phyloP scores from a whole-genome alignment of 2,329 filamentous ascomycete genomes.

The Grosmannia penicillata region DNA sequence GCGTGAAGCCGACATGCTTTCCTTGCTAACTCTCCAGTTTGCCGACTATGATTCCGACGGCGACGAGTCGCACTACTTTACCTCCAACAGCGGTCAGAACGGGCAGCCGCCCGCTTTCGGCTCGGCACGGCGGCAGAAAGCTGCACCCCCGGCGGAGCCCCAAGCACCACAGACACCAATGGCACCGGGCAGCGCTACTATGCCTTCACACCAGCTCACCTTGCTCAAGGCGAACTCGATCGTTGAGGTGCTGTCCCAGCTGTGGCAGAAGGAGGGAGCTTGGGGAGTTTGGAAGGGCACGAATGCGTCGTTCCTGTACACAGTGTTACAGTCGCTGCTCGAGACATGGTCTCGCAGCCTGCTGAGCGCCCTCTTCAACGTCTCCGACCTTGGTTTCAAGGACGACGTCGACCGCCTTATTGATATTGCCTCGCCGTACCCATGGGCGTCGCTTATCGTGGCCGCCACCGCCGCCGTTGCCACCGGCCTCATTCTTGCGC shows the following conservation, averaged over 20 bases:
- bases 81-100: constrained; percentile 42
- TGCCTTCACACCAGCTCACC: constrained; percentile 43
- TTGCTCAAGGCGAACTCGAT: constrained; percentile 68
- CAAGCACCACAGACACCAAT: too few relatives aligned
- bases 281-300: constrained; percentile 93
- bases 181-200: not conserved
- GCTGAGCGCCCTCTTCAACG: constrained; percentile 77
- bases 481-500: constrained; percentile 69
- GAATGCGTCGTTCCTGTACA: constrained; percentile 86
- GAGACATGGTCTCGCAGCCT: constrained; percentile 88
- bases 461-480: constrained; percentile 48
- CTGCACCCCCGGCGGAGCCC: not conserved
- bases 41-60: constrained; percentile 54
- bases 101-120: constrained; percentile 33
- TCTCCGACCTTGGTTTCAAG: constrained; percentile 67
- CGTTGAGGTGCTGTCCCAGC: constrained; percentile 69
- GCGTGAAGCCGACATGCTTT: not conserved
- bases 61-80: constrained; percentile 78
- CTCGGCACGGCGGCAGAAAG: constrained; percentile 15
- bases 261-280: constrained; percentile 80
- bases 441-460: constrained; percentile 66
- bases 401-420: constrained; percentile 65
- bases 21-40: constrained; percentile 13
- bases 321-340: constrained; percentile 67
- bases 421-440: constrained; percentile 62